Evolutionary conservation across 768 basidiomycete species (phyloP).

Genomic region (Tylopilus balloui): DNA sequence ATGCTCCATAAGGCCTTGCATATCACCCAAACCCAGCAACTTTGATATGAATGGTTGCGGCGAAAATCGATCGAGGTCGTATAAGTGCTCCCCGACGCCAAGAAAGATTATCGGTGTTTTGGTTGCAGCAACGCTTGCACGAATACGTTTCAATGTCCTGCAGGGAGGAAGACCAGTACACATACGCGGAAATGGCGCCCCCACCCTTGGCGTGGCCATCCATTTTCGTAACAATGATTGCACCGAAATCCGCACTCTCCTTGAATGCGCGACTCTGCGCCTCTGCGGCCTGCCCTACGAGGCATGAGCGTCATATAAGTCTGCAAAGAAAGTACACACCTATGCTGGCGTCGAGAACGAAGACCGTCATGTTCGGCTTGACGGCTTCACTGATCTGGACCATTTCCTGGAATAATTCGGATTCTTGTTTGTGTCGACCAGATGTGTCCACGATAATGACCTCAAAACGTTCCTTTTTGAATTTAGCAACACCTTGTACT

Average conservation of each 20-base stretch:
- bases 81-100: slow-evolving; percentile 95
- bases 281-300: slow-evolving; percentile 90
- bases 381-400: slow-evolving; percentile 92
- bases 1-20: slow-evolving; percentile 96
- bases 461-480: slow-evolving; percentile 97
- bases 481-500: slow-evolving; percentile 90
- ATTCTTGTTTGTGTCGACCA: slow-evolving; percentile 95
- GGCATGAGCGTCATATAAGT: not conserved
- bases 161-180: slow-evolving; percentile 7
- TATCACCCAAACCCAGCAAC: slow-evolving; percentile 89
- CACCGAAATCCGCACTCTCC: slow-evolving; percentile 95
- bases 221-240: slow-evolving; percentile 99
- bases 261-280: slow-evolving; percentile 96
- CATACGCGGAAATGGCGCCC: slow-evolving; percentile 97
- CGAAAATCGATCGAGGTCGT: slow-evolving; percentile 93
- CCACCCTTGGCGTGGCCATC: slow-evolving; percentile 99
- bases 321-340: slow-evolving; percentile 39
- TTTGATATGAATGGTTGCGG: slow-evolving; percentile 98
- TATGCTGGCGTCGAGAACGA: slow-evolving; percentile 96
- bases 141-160: slow-evolving; percentile 7
- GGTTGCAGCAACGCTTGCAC: slow-evolving; percentile 87
- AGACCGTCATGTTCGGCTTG: slow-evolving; percentile 92
- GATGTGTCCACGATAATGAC: slow-evolving; percentile 99
- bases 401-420: slow-evolving; percentile 97
- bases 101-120: slow-evolving; percentile 99